Base-by-base conservation (phyloP, 2,329 filamentous ascomycete genomes). In the Epicoccum nigrum region DNA sequence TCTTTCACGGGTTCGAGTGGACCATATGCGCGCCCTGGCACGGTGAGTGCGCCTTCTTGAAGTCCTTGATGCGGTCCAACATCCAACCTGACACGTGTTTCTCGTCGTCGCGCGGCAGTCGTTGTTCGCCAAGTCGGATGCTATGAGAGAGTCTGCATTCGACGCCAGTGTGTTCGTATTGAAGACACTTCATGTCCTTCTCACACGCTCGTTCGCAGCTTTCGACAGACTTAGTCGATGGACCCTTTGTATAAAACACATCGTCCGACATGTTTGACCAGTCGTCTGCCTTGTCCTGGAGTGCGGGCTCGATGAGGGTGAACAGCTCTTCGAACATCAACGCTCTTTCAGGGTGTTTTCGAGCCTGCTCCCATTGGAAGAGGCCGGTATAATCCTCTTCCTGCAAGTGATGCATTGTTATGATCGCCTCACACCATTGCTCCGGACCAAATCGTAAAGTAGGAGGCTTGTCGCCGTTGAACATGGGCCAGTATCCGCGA, bases 391-490 rank as follows among this genome's bases (percentile, higher is more conserved):
- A 67, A 39, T 73, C 70, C n/a, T 62, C 53, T 6, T 64, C 60
- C 2, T 55, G 35, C 16, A 74, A 54, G 35, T 71, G 70, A 42
- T 75, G 73, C 60, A 74, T 66, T 1, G 71, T 76, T 8, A 79
- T 52, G 17, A 76, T 67, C 15, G 75, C 73, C 23, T 71, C 64
- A 55, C 77, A 79, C 76, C 77, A 79, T 19, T 78, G 68, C 45
- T 68, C 70, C 7, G 62, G 51, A 13, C 67, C 65, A 58, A 71
- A 78, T 37, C 70, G 67, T 34, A 77, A 52, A 0, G 69, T 73
- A 19, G 59, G 57, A 4, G 74, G 71, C 21, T 70, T 73, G 51
- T 76, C 75, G 35, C 76, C 75, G 52, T 78, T 77, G 51, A 79
- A 74, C 68, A 77, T 75, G 15, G 77, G 77, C 69, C 71, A 78